Base-by-base conservation (phyloP, 148 eudicot genomes). In the Heliosperma pusillum region DNA sequence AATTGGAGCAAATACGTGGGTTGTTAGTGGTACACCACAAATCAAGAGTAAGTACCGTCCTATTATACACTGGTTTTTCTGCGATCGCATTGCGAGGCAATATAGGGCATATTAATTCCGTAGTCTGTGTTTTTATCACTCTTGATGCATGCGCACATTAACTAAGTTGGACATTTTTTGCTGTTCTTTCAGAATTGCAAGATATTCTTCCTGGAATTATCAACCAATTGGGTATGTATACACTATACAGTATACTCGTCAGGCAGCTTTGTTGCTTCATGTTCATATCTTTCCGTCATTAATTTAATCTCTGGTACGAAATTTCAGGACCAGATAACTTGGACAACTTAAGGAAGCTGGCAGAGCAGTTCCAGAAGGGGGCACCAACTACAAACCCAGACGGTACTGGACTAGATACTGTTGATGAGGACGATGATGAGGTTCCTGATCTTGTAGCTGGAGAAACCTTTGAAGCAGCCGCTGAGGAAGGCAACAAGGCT, bases 391-490 rank as follows among this genome's bases (percentile, higher is more conserved):
- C 81, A 17, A 82, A 59, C 40, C 81, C 74, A 0, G 83, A 73
- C 27, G 82, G 86, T 30, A 84, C 74, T 73, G 85, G 79, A 16
- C 29, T 85, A 3, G 72, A 70, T 24, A 74, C 64, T 69, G 79
- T 78, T 27, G 90, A 87, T 25, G 94, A 93, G 0, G 94, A 91
- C 47, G 98, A 93, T 26, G 98, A 93, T 44, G 97, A 89, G 45
- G 98, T 93, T 25, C 98, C 98, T 7, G 97, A 93, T 17, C 98
- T 93, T 76, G 94, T 93, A 42, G 76, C 87, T 33, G 94, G 97
- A n/a, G 89, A 93, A 86, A 93, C 97, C 52, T 93, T 93, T 50
- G 98, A 93, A 87, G 92, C 89, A 70, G 86, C 92, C 24, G 97
- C 98, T 17, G 98, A 86, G 86, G 98, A 93, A 81, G 84, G 78